Base-by-base conservation (phyloP, 169 alveolate species). In the Plasmodium knowlesi region DNA sequence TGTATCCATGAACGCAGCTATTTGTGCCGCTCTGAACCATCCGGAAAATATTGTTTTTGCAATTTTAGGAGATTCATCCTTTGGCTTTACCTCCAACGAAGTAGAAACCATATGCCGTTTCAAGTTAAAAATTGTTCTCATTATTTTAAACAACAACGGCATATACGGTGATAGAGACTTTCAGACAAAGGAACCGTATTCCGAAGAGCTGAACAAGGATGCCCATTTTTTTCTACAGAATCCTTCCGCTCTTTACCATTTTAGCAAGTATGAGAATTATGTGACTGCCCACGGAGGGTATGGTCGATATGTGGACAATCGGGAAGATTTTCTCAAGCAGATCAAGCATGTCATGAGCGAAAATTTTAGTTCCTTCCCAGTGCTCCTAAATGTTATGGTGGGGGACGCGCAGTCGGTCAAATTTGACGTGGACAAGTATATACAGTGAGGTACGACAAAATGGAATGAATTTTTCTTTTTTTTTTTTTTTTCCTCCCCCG, bases 81-180 rank as follows among this genome's bases (percentile, higher is more conserved):
- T 88, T 88, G 94, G 94, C 6, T 88, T 88, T 41, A 57, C 94
- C 10, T 88, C 90, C n/a, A 88, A 88, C 73, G 94, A 88, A 88
- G 39, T 88, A 14, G 94, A 88, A 67, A 88, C 94, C 10, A 88
- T 88, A 1, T 88, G 94, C 30, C 41, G 94, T 39, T 80, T 79
- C 25, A 76, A 88, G 37, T 28, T 88, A 79, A 76, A 88, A 79
- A 53, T 88, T 37, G 94, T 88, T 46, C 19, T 88, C 32, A 79
- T 88, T 5, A 79, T 88, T 88, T 79, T 88, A 61, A 88, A 88
- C 50, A 88, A 88, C 72, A 88, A 88, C 82, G 94, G 94, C 4
- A 79, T 88, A 88, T 88, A 88, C 50, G 94, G 94, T 14, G 57
- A 39, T 79, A 78, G 94, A 50, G 94, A 88, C 32, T 79, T 61